Evolutionary conservation across 2,329 filamentous ascomycete genomes (phyloP).

Genomic region (Dryadomyces quercus-mongolicae): DNA sequence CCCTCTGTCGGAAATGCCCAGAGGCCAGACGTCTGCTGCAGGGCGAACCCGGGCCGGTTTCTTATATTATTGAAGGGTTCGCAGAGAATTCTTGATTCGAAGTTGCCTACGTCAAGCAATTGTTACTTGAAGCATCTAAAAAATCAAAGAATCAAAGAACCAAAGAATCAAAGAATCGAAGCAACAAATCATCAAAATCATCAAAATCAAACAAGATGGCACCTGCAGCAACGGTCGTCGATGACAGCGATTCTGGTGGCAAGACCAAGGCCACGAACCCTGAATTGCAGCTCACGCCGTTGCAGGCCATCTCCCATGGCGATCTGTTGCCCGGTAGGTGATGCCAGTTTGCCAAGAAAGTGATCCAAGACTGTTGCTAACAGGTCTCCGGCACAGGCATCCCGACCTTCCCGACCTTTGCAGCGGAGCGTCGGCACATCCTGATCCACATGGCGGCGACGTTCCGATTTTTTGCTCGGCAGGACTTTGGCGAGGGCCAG

Average conservation of each 20-base stretch:
- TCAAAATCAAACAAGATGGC: constrained; percentile 13
- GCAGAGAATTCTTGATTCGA: neutral
- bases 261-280: constrained; percentile 3
- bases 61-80: neutral
- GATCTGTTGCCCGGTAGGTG: constrained; percentile 15
- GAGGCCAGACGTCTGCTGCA: neutral
- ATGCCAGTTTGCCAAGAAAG: neutral
- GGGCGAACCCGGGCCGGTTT: neutral
- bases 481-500: constrained; percentile 54
- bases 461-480: constrained; percentile 42
- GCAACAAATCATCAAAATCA: neutral
- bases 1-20: neutral
- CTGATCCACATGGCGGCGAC: constrained; percentile 2
- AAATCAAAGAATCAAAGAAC: neutral
- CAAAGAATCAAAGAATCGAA: neutral
- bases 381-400: neutral
- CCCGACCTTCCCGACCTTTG: neutral
- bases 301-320: constrained; percentile 18
- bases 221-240: constrained; percentile 11
- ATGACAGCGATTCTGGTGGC: neutral
- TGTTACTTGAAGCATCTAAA: too few relatives aligned
- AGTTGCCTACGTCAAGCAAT: too few relatives aligned
- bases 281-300: constrained; percentile 13
- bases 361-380: neutral
- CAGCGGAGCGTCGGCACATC: constrained; percentile 1